These are phyloP conservation scores for Eruca vesicaria DNA, from an alignment of 441 rosid species.

Conservation along the genomic window DNA sequence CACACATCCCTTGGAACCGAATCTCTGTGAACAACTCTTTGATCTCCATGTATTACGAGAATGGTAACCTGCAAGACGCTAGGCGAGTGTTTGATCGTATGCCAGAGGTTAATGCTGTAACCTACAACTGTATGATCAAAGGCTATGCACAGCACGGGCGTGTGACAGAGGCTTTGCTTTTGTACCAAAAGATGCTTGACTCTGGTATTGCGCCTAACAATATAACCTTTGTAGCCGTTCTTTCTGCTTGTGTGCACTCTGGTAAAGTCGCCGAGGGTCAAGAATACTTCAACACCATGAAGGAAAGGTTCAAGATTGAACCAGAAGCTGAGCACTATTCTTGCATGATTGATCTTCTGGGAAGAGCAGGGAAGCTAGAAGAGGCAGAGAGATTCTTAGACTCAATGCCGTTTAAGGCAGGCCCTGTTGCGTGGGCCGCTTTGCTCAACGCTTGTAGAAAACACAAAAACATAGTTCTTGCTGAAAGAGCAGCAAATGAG, in stretches of 20 bases:
- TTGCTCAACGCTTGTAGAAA: slow-evolving; percentile 76
- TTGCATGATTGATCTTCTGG: slow-evolving; percentile 83
- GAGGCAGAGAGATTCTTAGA: slow-evolving; percentile 77
- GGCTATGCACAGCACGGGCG: slow-evolving; percentile 79
- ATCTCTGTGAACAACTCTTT: slow-evolving; percentile 70
- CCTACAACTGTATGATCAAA: slow-evolving; percentile 75
- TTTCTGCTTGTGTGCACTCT: slow-evolving; percentile 82
- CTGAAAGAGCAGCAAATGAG: slow-evolving; percentile 65
- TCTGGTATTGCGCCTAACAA: slow-evolving; percentile 54
- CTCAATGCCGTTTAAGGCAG: slow-evolving; percentile 66
- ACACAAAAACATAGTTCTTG: slow-evolving; percentile 64
- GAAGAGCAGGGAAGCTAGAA: slow-evolving; percentile 75
- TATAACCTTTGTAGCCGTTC: slow-evolving; percentile 78
- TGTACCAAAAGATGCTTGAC: slow-evolving; percentile 65
- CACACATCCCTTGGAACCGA: slow-evolving; percentile 60
- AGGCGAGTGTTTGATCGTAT: slow-evolving; percentile 64
- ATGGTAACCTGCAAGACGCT: slow-evolving; percentile 66
- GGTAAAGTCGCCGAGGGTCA: slow-evolving; percentile 69
- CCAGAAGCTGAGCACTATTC: slow-evolving; percentile 88
- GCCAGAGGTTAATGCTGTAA: slow-evolving; percentile 61
- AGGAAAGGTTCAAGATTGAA: slow-evolving; percentile 60
- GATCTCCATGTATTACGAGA: slow-evolving; percentile 71
- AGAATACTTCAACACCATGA: slow-evolving; percentile 66
- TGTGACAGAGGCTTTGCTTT: slow-evolving; percentile 52
- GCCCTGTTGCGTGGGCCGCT: slow-evolving; percentile 73